phyloP scores from a whole-genome alignment of 352 stramenopile species.

The Globisporangium mamillatum region DNA sequence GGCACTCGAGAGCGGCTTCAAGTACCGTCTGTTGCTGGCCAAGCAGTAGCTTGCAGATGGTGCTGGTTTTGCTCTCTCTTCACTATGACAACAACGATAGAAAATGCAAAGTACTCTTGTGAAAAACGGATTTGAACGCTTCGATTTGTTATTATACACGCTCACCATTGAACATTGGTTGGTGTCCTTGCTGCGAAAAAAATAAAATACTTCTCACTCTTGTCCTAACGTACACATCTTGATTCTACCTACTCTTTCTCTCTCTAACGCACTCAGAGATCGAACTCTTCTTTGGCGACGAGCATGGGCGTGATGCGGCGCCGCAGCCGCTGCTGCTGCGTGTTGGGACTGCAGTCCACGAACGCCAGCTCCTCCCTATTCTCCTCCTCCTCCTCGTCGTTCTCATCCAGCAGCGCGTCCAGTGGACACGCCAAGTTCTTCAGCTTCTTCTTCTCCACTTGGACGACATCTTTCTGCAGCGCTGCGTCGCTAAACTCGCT shows the following conservation, averaged over 20 bases:
- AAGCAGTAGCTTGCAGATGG: background rate
- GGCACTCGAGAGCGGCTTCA: constrained; percentile 73
- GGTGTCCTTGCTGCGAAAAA: background rate
- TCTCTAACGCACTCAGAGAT: constrained; percentile 35
- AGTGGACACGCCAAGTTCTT: constrained; percentile 4
- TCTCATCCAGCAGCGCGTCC: constrained; percentile 25
- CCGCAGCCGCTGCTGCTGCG: constrained; percentile 31
- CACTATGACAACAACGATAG: constrained; percentile 1
- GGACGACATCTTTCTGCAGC: background rate
- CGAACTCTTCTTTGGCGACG: constrained; percentile 50
- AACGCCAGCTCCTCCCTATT: constrained; percentile 10
- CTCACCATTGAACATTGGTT: background rate
- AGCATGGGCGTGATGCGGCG: constrained; percentile 54
- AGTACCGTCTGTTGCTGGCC: constrained; percentile 64
- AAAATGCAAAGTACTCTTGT: background rate
- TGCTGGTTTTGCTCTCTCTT: too few species aligned
- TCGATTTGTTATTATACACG: constrained; percentile 2
- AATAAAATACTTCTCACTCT: background rate
- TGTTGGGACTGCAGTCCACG: constrained; percentile 25
- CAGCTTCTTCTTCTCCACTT: background rate
- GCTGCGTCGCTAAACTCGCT: constrained; percentile 2
- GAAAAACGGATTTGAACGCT: background rate
- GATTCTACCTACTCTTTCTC: background rate
- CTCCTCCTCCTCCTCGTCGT: constrained; percentile 22
- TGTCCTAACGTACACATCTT: background rate